phyloP scores from a whole-genome alignment of 805 yeast species.

The Wickerhamiella lipophila region DNA sequence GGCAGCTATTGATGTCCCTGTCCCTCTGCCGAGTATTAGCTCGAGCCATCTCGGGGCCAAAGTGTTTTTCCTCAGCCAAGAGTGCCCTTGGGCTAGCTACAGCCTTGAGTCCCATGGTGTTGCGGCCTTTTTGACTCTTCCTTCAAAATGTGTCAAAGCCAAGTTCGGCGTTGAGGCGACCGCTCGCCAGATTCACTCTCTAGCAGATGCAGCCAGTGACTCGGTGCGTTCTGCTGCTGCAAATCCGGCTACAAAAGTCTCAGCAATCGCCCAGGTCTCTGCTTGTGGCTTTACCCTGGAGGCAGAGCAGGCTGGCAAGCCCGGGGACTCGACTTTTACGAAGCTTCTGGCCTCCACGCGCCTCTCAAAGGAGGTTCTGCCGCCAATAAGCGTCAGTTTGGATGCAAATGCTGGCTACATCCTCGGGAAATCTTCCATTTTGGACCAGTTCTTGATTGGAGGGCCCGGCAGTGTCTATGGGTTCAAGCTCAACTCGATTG shows the following conservation, averaged over 20 bases:
- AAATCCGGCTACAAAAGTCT: slow-evolving; percentile 41
- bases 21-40: slow-evolving; percentile 18
- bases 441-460: slow-evolving; percentile 72
- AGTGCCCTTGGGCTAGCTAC: slow-evolving; percentile 42
- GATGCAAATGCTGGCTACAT: slow-evolving; percentile 19
- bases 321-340: slow-evolving; percentile 25
- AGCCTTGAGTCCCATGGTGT: slow-evolving; percentile 39
- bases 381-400: slow-evolving; percentile 19
- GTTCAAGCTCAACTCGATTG: slow-evolving; percentile 50
- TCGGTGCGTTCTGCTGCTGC: slow-evolving; percentile 50
- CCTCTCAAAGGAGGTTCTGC: slow-evolving; percentile 16
- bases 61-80: slow-evolving; percentile 37
- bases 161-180: slow-evolving; percentile 45
- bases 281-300: slow-evolving; percentile 27
- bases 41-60: slow-evolving; percentile 19
- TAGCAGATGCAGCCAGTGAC: slow-evolving; percentile 41
- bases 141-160: slow-evolving; percentile 18
- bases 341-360: slow-evolving; percentile 18
- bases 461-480: slow-evolving; percentile 60
- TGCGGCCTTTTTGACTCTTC: slow-evolving; percentile 30
- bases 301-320: slow-evolving; percentile 26
- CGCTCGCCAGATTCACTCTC: slow-evolving; percentile 44
- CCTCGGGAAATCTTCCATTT: slow-evolving; percentile 36
- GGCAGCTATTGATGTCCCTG: slow-evolving; percentile 16
- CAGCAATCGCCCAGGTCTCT: slow-evolving; percentile 28